Conservation (phyloP, 495 filamentous ascomycete genomes). For the Tuber umbilicatum region DNA sequence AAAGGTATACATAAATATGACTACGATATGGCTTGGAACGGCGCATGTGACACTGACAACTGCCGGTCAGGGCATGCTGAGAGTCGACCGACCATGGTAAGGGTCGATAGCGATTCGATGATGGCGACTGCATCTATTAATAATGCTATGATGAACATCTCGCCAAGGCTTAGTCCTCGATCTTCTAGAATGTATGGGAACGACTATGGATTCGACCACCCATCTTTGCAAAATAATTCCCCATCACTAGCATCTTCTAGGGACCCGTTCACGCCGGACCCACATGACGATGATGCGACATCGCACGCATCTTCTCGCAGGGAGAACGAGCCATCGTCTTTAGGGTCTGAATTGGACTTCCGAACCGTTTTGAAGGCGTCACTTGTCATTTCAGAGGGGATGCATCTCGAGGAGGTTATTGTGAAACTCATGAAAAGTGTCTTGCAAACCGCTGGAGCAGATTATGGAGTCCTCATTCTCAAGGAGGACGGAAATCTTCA, state of each 20-base stretch:
- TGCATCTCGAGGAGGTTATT: slow-evolving; percentile 42
- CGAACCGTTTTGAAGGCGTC: slow-evolving; percentile 40
- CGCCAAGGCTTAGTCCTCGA: slow-evolving; percentile 36
- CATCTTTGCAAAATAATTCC: slow-evolving; percentile 25
- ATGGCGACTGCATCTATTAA: slow-evolving; percentile 4
- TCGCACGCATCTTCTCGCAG: slow-evolving; percentile 36
- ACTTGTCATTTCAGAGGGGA: slow-evolving; percentile 41
- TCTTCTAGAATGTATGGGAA: slow-evolving; percentile 35
- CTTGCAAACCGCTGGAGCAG: slow-evolving; percentile 40
- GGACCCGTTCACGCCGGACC: slow-evolving; percentile 38
- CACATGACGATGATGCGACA: slow-evolving; percentile 35
- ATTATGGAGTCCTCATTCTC: slow-evolving; percentile 41
- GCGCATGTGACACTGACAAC: not conserved
- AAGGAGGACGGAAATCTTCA: slow-evolving; percentile 40
- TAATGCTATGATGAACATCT: slow-evolving; percentile 9
- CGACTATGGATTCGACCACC: slow-evolving; percentile 38
- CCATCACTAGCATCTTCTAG: slow-evolving; percentile 33
- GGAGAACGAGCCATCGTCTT: slow-evolving; percentile 37
- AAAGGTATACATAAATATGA: slow-evolving; percentile 20
- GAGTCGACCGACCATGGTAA: slow-evolving; percentile 23
- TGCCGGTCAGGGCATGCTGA: slow-evolving; percentile 10
- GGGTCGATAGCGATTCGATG: slow-evolving; percentile 24
- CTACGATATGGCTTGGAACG: not conserved
- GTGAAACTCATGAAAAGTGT: slow-evolving; percentile 41
- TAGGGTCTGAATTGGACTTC: slow-evolving; percentile 41